phyloP scores from a whole-genome alignment of 1,284 basidiomycete genomes.

The Rhizoctonia solani region DNA sequence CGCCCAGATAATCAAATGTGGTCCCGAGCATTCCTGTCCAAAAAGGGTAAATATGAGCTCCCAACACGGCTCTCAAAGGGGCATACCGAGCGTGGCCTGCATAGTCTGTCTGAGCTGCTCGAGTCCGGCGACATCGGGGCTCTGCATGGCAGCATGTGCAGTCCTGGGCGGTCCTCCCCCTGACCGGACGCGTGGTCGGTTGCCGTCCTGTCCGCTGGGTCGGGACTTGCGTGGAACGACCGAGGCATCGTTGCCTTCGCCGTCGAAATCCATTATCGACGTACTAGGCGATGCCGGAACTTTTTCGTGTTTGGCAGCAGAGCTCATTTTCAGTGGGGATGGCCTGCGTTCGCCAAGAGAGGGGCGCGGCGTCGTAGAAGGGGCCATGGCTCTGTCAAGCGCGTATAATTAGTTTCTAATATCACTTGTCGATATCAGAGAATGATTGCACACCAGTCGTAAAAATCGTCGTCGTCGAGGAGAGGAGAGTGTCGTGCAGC shows the following conservation, averaged over 20 bases:
- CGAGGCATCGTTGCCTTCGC: conserved; percentile 7
- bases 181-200: background rate
- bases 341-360: conserved; percentile 8
- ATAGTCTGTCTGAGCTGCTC: conserved; percentile 52
- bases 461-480: background rate
- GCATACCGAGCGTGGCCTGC: conserved; percentile 49
- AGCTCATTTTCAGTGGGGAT: conserved; percentile 18
- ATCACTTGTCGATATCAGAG: no score
- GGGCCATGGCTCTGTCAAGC: conserved; percentile 7
- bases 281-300: background rate
- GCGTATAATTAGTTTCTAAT: background rate
- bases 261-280: conserved; percentile 12
- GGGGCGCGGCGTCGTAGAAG: conserved; percentile 9
- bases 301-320: conserved; percentile 2
- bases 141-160: background rate
- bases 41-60: conserved; percentile 29
- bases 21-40: conserved; percentile 42
- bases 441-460: conserved; percentile 11
- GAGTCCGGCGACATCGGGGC: conserved; percentile 49
- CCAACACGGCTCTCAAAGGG: background rate
- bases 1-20: conserved; percentile 53
- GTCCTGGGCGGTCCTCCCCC: background rate
- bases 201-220: background rate
- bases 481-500: background rate
- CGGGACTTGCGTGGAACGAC: conserved; percentile 1